phyloP scores from a whole-genome alignment of 768 basidiomycete genomes.

The Boletus pseudopeckii region DNA sequence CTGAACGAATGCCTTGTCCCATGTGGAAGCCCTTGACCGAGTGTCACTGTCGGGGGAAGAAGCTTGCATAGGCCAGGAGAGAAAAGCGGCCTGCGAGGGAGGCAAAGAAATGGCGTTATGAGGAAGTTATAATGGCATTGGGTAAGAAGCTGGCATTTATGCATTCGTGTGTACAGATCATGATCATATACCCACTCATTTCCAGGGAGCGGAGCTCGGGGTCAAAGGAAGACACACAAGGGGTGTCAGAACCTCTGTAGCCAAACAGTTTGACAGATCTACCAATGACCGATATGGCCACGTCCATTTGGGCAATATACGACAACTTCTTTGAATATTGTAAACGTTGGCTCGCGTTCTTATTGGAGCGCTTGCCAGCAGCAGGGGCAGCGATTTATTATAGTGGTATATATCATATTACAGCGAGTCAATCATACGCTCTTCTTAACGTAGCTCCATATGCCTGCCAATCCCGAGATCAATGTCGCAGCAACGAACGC shows the following conservation, averaged over 20 bases:
- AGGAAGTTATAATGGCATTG: slow-evolving; percentile 30
- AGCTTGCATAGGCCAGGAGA: slow-evolving; percentile 30
- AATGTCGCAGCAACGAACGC: slow-evolving; percentile 86
- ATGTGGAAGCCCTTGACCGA: slow-evolving; percentile 34
- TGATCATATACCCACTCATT: slow-evolving; percentile 38
- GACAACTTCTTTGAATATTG: slow-evolving; percentile 29
- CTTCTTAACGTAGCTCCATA: slow-evolving; percentile 95
- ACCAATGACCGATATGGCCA: slow-evolving; percentile 33
- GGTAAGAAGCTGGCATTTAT: slow-evolving; percentile 37
- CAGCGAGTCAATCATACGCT: slow-evolving; percentile 61
- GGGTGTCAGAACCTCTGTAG: slow-evolving; percentile 35
- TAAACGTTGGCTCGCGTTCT: slow-evolving; percentile 18
- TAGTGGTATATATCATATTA: slow-evolving; percentile 37
- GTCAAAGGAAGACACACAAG: slow-evolving; percentile 37
- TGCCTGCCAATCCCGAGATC: slow-evolving; percentile 85
- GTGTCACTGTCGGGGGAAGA: slow-evolving; percentile 24
- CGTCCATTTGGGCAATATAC: slow-evolving; percentile 29
- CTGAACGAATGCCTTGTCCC: slow-evolving; percentile 35
- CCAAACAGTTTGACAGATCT: slow-evolving; percentile 36
- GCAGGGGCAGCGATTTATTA: slow-evolving; percentile 34
- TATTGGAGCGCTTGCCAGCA: slow-evolving; percentile 30
- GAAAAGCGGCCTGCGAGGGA: slow-evolving; percentile 19
- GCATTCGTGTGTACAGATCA: slow-evolving; percentile 34
- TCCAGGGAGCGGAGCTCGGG: slow-evolving; percentile 40
- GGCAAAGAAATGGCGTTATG: slow-evolving; percentile 21